Conservation (phyloP, 2,329 filamentous ascomycete genomes). For the Fusarium staphyleae region DNA sequence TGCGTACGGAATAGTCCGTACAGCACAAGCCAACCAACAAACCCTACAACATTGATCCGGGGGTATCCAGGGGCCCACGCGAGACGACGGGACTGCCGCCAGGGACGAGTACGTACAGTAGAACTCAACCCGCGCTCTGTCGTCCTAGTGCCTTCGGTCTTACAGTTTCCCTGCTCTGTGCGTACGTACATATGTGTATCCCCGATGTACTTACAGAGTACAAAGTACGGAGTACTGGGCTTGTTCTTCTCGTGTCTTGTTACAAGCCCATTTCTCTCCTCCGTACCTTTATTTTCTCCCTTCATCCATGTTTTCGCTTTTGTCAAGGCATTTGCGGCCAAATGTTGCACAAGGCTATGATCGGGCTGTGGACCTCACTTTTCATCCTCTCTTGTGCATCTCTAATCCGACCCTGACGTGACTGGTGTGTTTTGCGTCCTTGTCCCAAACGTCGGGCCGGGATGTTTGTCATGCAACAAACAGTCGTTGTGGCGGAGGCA, state of each 20-base stretch:
- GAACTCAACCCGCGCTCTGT: conserved; percentile 5
- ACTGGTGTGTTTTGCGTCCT: conserved; percentile 21
- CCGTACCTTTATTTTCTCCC: background rate
- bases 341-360: conserved; percentile 21
- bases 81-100: conserved; percentile 32
- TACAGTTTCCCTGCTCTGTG: too few relatives aligned
- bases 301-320: background rate
- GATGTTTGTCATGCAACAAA: conserved; percentile 39
- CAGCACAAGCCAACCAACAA: conserved; percentile 1
- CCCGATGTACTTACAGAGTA: background rate
- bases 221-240: background rate
- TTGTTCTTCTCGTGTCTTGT: conserved; percentile 2
- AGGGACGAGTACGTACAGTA: conserved; percentile 3
- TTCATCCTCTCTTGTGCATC: background rate
- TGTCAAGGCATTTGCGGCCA: conserved; percentile 1
- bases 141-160: conserved; percentile 8
- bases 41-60: conserved; percentile 8
- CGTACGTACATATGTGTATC: background rate
- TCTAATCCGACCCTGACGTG: conserved; percentile 1
- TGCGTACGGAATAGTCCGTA: conserved; percentile 8
- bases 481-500: conserved; percentile 24
- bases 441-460: conserved; percentile 34
- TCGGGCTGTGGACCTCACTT: conserved; percentile 2
- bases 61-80: conserved; percentile 22
- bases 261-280: conserved; percentile 1